These are phyloP conservation scores for Neofusicoccum kwambonambiense DNA, from an alignment of 2,329 filamentous ascomycete species.

Conservation along the genomic window DNA sequence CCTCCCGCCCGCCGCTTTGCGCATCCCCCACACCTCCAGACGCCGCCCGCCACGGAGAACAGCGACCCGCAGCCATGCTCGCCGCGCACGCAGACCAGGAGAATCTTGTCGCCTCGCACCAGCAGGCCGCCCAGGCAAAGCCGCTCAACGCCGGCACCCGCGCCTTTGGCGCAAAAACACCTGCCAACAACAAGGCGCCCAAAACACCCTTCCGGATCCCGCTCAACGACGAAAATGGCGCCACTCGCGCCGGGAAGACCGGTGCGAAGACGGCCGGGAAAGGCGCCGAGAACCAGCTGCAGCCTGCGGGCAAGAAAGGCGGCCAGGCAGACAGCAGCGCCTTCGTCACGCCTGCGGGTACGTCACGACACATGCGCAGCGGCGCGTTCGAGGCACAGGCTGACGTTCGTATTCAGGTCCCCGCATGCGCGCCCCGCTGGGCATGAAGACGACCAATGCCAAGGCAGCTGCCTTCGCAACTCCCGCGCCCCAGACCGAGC, in stretches of 20 bases:
- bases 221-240: slow-evolving; percentile 83
- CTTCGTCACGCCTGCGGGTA: slow-evolving; percentile 80
- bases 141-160: slow-evolving; percentile 64
- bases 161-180: slow-evolving; percentile 71
- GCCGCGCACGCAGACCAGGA: slow-evolving; percentile 78
- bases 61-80: slow-evolving; percentile 59
- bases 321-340: slow-evolving; percentile 58
- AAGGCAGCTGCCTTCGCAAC: slow-evolving; percentile 71
- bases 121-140: slow-evolving; percentile 69
- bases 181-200: slow-evolving; percentile 66
- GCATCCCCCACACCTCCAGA: slow-evolving; percentile 27
- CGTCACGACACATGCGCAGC: not conserved
- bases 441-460: slow-evolving; percentile 94
- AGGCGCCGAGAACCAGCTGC: slow-evolving; percentile 56
- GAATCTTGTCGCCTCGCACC: slow-evolving; percentile 76
- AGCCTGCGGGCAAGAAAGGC: slow-evolving; percentile 51
- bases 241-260: slow-evolving; percentile 61
- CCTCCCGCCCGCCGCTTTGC: not conserved
- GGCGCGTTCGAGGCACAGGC: not conserved
- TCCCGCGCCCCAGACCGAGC: slow-evolving; percentile 57
- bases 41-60: slow-evolving; percentile 23
- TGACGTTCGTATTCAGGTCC: slow-evolving; percentile 47
- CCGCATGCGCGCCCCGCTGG: slow-evolving; percentile 75
- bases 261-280: slow-evolving; percentile 56
- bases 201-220: slow-evolving; percentile 81